Base-by-base conservation (phyloP, 2,329 filamentous ascomycete genomes). In the Fonsecaea pedrosoi region DNA sequence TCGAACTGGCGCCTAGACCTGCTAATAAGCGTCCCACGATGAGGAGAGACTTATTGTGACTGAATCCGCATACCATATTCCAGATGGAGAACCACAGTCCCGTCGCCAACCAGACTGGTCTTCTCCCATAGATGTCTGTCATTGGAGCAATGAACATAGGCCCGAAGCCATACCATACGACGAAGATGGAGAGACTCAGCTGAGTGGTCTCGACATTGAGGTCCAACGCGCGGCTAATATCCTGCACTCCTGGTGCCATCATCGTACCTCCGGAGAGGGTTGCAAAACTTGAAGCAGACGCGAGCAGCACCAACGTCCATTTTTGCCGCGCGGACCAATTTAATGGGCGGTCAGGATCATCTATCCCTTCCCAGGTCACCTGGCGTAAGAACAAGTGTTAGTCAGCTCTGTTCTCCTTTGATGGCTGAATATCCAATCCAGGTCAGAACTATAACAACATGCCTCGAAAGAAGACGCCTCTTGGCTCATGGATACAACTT, bases 211-310 rank as follows among this genome's bases (percentile, higher is more conserved):
- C 62, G 1, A 59, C 71, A 53, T 76, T 78, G 12, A 86, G 65
- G 15, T 79, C 40, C 70, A 85, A 84, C 1, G 83, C 80, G 30
- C 72, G 57, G 75, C 82, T 78, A 3, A 86, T 75, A 6, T 79
- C 67, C 1, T 81, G 80, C 0, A 87, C 70, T 0, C 78, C 80
- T 2, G 82, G 82, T 0, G 81, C 78, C 5, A 82, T 72, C 73
- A 88, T 87, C 61, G 83, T 83, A 15, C 83, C 85, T 3, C 84
- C 83, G 65, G 88, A 84, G 1, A 86, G 84, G n/a, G 83, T 83
- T 66, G 86, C 83, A 70, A 86, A 78, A 7, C 83, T 84, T 67
- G 85, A 84, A 48, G 79, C 75, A 1, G 84, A 80, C 40, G 85
- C 74, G 67, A 86, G 74, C 35, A 82, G 77, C 1, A 84, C 82